Conservation (phyloP, 2,329 filamentous ascomycete species). For the Curvularia sp. region DNA sequence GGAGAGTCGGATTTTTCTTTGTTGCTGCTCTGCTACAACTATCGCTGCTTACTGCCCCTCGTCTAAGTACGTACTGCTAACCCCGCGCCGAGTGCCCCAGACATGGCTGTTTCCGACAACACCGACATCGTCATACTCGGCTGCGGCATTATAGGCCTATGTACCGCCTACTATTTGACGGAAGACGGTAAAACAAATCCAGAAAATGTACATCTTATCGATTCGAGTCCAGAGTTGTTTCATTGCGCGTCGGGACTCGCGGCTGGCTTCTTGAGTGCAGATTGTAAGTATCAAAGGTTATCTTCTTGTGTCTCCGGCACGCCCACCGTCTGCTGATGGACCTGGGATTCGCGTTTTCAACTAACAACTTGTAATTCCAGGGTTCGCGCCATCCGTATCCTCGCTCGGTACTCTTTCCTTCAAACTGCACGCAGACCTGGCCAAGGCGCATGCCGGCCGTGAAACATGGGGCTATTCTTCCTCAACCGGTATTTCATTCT, state of each 20-base stretch:
- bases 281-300: constrained; percentile 59
- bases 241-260: constrained; percentile 76
- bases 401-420: constrained; percentile 73
- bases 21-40: not conserved
- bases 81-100: constrained; percentile 9
- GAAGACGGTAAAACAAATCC: constrained; percentile 48
- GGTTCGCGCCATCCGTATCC: constrained; percentile 66
- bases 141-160: constrained; percentile 56
- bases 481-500: constrained; percentile 65
- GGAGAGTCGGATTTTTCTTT: not conserved
- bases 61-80: constrained; percentile 2
- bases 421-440: constrained; percentile 70
- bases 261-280: constrained; percentile 74
- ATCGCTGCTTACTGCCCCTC: not conserved
- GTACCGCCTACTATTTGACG: constrained; percentile 70
- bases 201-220: constrained; percentile 64
- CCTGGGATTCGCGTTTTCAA: not conserved
- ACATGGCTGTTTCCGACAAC: constrained; percentile 12
- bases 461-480: constrained; percentile 66
- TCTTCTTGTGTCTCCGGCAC: not conserved
- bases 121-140: constrained; percentile 50
- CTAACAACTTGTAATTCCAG: constrained; percentile 24
- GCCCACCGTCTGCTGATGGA: not conserved
- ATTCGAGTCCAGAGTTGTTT: constrained; percentile 68
- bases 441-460: constrained; percentile 64